Evolutionary conservation across 2,329 filamentous ascomycete genomes (phyloP).

Genomic region (Juglanconis sp.): DNA sequence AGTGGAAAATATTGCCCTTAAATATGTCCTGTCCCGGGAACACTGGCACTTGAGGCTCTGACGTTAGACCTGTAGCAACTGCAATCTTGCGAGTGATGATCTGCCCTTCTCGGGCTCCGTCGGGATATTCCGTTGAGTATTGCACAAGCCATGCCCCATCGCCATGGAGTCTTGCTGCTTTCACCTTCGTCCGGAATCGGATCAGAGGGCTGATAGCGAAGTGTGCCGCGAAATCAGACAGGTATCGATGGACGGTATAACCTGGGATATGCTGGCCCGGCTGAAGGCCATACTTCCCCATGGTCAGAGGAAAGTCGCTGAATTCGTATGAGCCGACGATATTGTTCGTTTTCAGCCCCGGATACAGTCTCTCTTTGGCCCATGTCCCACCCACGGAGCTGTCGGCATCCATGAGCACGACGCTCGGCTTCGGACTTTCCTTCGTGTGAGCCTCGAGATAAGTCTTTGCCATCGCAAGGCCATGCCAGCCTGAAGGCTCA

Average conservation of each 20-base stretch:
- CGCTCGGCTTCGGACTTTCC: background rate
- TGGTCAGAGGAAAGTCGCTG: slow-evolving; percentile 68
- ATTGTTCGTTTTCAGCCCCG: slow-evolving; percentile 71
- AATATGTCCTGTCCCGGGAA: no score
- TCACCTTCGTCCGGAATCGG: background rate
- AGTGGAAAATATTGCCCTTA: no score
- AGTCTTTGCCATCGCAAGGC: background rate
- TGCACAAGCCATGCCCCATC: background rate
- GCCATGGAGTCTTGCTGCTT: background rate
- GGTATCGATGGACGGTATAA: slow-evolving; percentile 43
- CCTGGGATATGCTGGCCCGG: slow-evolving; percentile 47
- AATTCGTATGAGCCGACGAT: slow-evolving; percentile 71
- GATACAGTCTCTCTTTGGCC: slow-evolving; percentile 64
- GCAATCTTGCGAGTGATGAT: slow-evolving; percentile 2
- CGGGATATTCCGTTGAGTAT: background rate
- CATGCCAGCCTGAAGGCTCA: background rate
- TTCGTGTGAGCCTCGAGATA: background rate
- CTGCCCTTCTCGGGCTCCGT: background rate
- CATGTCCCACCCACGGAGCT: slow-evolving; percentile 36
- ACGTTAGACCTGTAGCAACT: background rate
- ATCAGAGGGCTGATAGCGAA: slow-evolving; percentile 33
- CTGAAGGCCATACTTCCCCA: slow-evolving; percentile 46
- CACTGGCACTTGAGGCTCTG: no score
- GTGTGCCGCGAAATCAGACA: slow-evolving; percentile 40
- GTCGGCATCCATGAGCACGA: background rate